Evolutionary conservation across 164 flowering plant genomes (phyloP).

Genomic region (Pachysandra terminalis): DNA sequence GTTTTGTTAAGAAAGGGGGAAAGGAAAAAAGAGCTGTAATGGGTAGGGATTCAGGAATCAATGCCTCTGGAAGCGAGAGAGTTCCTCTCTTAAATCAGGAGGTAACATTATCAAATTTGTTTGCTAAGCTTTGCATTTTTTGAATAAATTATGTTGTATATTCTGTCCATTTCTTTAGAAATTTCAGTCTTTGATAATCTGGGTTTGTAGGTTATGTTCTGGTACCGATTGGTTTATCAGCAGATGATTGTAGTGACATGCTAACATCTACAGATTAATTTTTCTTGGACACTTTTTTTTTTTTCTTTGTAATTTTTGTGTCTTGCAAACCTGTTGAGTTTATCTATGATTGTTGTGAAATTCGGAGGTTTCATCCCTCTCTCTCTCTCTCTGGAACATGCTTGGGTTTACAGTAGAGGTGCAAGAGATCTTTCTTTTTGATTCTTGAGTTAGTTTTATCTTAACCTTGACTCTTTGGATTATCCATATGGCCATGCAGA

Average conservation of each 20-base stretch:
- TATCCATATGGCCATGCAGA: too few species aligned
- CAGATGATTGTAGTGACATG: neutral
- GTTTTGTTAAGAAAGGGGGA: neutral
- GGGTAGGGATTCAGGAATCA: slow-evolving; percentile 3
- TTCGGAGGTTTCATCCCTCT: neutral
- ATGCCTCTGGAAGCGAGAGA: slow-evolving; percentile 34
- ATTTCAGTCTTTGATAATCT: neutral
- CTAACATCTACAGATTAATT: too few species aligned
- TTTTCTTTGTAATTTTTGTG: neutral
- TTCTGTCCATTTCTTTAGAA: neutral
- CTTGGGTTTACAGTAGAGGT: neutral
- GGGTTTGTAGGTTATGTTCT: too few species aligned
- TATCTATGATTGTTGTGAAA: neutral
- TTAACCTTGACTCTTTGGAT: neutral
- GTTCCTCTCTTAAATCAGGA: slow-evolving; percentile 39
- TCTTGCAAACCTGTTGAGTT: neutral
- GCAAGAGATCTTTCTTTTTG: neutral
- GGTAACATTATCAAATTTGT: slow-evolving; percentile 20
- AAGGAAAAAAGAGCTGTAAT: neutral
- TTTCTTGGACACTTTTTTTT: neutral
- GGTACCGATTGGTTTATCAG: too few species aligned
- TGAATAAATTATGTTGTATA: slow-evolving; percentile 5
- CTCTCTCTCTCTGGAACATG: too few species aligned
- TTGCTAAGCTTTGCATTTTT: too few species aligned
- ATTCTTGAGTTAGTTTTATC: neutral